These are phyloP conservation scores for Ceratobasidium sp. DNA, from an alignment of 1,284 basidiomycete genomes.

Conservation along the genomic window DNA sequence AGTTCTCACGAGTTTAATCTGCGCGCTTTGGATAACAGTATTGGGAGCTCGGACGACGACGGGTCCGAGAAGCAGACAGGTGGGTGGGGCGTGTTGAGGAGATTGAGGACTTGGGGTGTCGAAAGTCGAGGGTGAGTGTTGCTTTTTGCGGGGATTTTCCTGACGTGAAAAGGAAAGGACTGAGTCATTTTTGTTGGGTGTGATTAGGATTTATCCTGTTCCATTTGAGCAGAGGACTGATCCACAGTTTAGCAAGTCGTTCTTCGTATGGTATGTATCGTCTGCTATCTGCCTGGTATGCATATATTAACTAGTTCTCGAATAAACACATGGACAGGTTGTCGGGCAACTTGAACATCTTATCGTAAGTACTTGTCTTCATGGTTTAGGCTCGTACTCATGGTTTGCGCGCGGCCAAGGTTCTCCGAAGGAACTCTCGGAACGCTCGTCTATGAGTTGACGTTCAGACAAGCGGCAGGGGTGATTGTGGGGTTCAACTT, in stretches of 20 bases:
- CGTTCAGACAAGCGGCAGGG: conserved; percentile 77
- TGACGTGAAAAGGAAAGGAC: too few relatives aligned
- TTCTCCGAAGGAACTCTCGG: conserved; percentile 83
- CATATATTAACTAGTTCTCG: neutral
- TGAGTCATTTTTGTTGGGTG: neutral
- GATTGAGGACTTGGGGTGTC: conserved; percentile 33
- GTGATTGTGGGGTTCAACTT: conserved; percentile 84
- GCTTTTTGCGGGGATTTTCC: too few relatives aligned
- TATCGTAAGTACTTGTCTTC: conserved; percentile 67
- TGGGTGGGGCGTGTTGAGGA: neutral
- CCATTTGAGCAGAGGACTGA: conserved; percentile 67
- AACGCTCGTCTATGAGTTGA: conserved; percentile 74
- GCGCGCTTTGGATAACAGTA: conserved; percentile 17
- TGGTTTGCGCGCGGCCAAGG: conserved; percentile 57
- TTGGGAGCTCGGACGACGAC: neutral
- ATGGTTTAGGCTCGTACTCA: neutral
- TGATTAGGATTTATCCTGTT: conserved; percentile 67
- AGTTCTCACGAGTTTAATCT: conserved; percentile 31
- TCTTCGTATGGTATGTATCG: conserved; percentile 72
- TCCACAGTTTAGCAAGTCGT: conserved; percentile 75
- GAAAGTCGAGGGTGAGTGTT: conserved; percentile 37
- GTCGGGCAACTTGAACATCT: conserved; percentile 78
- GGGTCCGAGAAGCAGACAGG: conserved; percentile 3
- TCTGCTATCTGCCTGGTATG: neutral
- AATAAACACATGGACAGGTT: conserved; percentile 54